phyloP scores from a whole-genome alignment of 2,329 filamentous ascomycete species.

The Diplodia sapinea region DNA sequence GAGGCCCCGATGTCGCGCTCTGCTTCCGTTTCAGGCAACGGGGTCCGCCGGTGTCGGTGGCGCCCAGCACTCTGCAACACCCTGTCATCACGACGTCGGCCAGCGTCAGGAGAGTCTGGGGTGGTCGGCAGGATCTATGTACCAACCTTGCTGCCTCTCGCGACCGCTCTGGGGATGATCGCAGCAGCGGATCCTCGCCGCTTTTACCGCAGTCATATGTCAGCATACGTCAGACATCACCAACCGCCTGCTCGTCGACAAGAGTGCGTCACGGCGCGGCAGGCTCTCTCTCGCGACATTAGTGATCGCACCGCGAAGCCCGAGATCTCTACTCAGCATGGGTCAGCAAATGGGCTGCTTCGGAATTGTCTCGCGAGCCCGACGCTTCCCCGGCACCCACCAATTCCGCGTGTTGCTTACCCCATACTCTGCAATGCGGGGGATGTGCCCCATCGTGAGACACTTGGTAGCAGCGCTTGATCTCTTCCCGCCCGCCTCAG shows the following conservation, averaged over 20 bases:
- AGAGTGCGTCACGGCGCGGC: background rate
- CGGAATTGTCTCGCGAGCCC: background rate
- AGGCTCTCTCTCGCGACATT: background rate
- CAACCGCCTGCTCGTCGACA: background rate
- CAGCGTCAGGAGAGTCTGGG: slow-evolving; percentile 19
- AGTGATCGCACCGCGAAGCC: slow-evolving; percentile 10
- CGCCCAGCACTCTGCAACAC: slow-evolving; percentile 5
- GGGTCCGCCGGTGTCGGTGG: slow-evolving; percentile 28
- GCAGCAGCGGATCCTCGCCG: slow-evolving; percentile 14
- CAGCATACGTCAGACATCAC: slow-evolving; percentile 23
- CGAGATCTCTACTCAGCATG: slow-evolving; percentile 3
- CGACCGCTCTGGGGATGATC: slow-evolving; percentile 9
- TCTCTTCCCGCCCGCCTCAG: background rate
- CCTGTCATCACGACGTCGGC: background rate
- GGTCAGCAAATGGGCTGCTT: background rate
- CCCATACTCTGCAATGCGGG: slow-evolving; percentile 12
- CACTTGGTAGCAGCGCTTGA: background rate
- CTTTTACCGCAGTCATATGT: slow-evolving; percentile 6
- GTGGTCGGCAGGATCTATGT: slow-evolving; percentile 5
- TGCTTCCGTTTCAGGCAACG: slow-evolving; percentile 8
- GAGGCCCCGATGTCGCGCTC: slow-evolving; percentile 10
- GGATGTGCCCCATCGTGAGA: slow-evolving; percentile 7
- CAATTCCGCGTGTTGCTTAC: background rate
- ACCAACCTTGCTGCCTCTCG: background rate
- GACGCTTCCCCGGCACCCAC: background rate